Evolutionary conservation across 2,329 filamentous ascomycete species (phyloP).

Genomic region (Purpureocillium takamizusanense): DNA sequence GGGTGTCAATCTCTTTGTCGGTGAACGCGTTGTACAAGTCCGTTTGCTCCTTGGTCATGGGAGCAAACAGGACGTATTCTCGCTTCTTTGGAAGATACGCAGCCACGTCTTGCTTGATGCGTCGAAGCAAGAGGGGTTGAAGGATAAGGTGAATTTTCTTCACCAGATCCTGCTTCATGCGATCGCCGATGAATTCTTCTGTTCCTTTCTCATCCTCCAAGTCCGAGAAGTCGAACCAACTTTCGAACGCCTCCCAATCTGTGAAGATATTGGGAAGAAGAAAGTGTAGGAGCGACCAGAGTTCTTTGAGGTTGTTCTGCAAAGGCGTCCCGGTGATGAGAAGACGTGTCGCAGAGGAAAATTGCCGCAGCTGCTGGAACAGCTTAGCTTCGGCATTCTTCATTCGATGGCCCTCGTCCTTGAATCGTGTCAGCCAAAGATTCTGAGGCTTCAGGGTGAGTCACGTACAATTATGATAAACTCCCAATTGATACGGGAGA

Average conservation of each 20-base stretch:
- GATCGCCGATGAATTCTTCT: slow-evolving; percentile 69
- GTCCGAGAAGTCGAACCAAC: slow-evolving; percentile 95
- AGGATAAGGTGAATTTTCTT: slow-evolving; percentile 86
- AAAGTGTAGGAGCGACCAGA: slow-evolving; percentile 94
- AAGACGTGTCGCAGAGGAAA: slow-evolving; percentile 81
- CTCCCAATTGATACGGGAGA: slow-evolving; percentile 85
- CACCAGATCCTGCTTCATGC: slow-evolving; percentile 43
- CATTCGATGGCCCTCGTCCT: slow-evolving; percentile 93
- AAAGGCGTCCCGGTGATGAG: slow-evolving; percentile 91
- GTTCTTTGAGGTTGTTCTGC: slow-evolving; percentile 88
- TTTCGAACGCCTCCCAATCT: slow-evolving; percentile 84
- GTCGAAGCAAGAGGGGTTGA: slow-evolving; percentile 79
- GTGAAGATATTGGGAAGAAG: slow-evolving; percentile 88
- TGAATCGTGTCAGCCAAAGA: slow-evolving; percentile 9
- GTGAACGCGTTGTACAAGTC: slow-evolving; percentile 69
- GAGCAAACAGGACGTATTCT: slow-evolving; percentile 91
- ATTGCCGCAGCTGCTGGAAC: slow-evolving; percentile 80
- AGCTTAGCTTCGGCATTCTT: slow-evolving; percentile 94
- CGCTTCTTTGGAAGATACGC: slow-evolving; percentile 88
- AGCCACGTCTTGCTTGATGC: slow-evolving; percentile 90
- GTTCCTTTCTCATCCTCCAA: slow-evolving; percentile 75
- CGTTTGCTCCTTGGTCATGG: slow-evolving; percentile 82
- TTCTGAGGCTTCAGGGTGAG: background rate
- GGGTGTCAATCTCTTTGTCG: slow-evolving; percentile 48
- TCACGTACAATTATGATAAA: slow-evolving; percentile 84